Conservation (phyloP, 441 rosid species). For the Syzygium syzygioides region DNA sequence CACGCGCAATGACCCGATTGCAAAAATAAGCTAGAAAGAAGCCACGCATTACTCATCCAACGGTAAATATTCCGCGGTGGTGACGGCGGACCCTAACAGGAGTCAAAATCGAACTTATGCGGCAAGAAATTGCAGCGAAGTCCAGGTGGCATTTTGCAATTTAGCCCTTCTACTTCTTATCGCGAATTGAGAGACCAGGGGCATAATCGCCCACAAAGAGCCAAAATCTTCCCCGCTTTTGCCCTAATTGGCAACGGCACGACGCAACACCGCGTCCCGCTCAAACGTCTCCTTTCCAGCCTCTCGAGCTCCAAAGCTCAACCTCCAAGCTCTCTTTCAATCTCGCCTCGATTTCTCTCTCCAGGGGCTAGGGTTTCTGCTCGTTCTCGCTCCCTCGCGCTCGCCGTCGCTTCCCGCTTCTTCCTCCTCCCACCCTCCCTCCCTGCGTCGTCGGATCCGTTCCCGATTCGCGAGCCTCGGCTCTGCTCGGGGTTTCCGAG, state of each 20-base stretch:
- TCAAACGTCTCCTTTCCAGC: neutral
- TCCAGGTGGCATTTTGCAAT: neutral
- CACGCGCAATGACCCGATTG: neutral
- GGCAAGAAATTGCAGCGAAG: neutral
- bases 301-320: neutral
- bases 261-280: neutral
- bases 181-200: neutral
- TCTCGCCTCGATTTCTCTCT: neutral
- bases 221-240: neutral
- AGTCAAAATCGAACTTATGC: fast-evolving
- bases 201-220: neutral
- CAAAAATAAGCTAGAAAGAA: neutral
- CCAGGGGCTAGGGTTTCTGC: neutral
- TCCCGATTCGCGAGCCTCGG: neutral
- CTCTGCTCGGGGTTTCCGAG: neutral
- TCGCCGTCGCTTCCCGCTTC: neutral
- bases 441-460: neutral
- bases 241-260: neutral
- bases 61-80: neutral
- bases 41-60: neutral
- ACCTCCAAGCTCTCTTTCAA: neutral
- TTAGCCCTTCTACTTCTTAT: neutral
- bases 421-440: neutral
- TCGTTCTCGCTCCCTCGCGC: neutral
- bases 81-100: too few relatives aligned